Conservation (phyloP, 2,329 filamentous ascomycete species). For the Penicillium sumatraense region DNA sequence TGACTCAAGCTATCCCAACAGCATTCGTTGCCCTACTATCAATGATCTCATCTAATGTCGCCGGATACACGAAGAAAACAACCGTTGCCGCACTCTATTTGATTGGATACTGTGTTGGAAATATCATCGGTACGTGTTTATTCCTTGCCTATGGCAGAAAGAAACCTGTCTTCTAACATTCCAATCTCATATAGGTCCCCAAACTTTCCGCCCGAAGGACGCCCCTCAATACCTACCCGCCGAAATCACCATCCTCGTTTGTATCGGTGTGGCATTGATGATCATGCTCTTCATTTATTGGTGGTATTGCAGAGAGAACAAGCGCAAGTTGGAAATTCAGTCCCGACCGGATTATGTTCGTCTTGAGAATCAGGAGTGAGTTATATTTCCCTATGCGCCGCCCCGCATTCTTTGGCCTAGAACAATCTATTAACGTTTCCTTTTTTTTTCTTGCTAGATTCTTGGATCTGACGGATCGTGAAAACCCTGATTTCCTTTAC, state of each 20-base stretch:
- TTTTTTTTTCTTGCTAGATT: slow-evolving; percentile 37
- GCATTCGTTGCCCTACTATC: slow-evolving; percentile 68
- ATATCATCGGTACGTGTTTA: slow-evolving; percentile 59
- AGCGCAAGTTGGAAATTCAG: slow-evolving; percentile 60
- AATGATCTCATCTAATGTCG: slow-evolving; percentile 65
- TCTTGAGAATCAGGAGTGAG: slow-evolving; percentile 68
- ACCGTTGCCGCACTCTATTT: slow-evolving; percentile 55
- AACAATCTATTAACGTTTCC: too few relatives aligned
- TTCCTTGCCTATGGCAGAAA: too few relatives aligned
- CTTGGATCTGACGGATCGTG: slow-evolving; percentile 67
- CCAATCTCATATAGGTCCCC: slow-evolving; percentile 47
- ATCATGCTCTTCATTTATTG: slow-evolving; percentile 65
- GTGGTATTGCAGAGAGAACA: slow-evolving; percentile 64
- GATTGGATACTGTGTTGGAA: slow-evolving; percentile 56
- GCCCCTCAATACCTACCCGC: slow-evolving; percentile 65
- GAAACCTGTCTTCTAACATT: too few relatives aligned
- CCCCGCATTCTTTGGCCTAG: too few relatives aligned
- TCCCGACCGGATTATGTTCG: slow-evolving; percentile 61
- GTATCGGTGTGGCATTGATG: slow-evolving; percentile 58
- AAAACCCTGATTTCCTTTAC: slow-evolving; percentile 69
- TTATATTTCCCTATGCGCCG: slow-evolving; percentile 16
- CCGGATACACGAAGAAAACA: slow-evolving; percentile 60
- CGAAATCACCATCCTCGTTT: slow-evolving; percentile 67
- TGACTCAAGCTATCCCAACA: slow-evolving; percentile 64
- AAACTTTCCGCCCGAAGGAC: slow-evolving; percentile 61